Conservation (phyloP, 2,329 filamentous ascomycete genomes). For the Passalora sequoiae region DNA sequence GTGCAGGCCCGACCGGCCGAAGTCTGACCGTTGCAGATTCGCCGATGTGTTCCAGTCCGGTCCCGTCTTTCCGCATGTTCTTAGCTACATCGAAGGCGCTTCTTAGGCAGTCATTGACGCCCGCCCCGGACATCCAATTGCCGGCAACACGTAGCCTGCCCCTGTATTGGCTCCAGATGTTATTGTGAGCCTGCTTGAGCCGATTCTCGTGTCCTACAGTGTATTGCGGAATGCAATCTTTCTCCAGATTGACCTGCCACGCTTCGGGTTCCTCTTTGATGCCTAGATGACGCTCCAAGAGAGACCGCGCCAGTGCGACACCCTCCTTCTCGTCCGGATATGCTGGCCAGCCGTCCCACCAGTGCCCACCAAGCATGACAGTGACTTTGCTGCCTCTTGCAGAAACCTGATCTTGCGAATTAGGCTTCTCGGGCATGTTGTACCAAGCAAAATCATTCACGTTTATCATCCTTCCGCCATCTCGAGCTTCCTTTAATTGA, state of each 20-base stretch:
- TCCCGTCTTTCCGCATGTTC: slow-evolving; percentile 34
- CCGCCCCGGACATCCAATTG: slow-evolving; percentile 45
- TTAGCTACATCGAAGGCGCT: slow-evolving; percentile 52
- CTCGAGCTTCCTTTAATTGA: slow-evolving; percentile 22
- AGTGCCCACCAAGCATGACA: slow-evolving; percentile 91
- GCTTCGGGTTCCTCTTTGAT: slow-evolving; percentile 60
- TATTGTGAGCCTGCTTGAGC: slow-evolving; percentile 53
- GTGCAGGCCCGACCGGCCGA: slow-evolving; percentile 12
- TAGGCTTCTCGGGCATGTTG: slow-evolving; percentile 30
- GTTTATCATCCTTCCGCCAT: slow-evolving; percentile 26
- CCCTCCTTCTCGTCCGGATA: slow-evolving; percentile 64
- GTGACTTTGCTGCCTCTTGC: slow-evolving; percentile 73
- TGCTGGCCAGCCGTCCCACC: slow-evolving; percentile 65
- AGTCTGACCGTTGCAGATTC: slow-evolving; percentile 18
- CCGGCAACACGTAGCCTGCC: slow-evolving; percentile 60
- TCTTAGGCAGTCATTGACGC: slow-evolving; percentile 50
- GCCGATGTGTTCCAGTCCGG: slow-evolving; percentile 31
- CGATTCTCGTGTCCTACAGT: slow-evolving; percentile 66
- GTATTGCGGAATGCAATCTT: slow-evolving; percentile 86
- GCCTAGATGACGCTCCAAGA: slow-evolving; percentile 68
- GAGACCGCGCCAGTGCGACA: slow-evolving; percentile 60
- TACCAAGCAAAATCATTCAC: slow-evolving; percentile 34
- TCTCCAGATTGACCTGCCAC: slow-evolving; percentile 56
- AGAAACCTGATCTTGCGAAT: slow-evolving; percentile 38
- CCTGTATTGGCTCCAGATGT: slow-evolving; percentile 53